Percentiles rank a stretch among this genome's conserved stretches.
Evolutionary conservation across 2,329 filamentous ascomycete species (phyloP).

Genomic region (Zalaria sp.): DNA sequence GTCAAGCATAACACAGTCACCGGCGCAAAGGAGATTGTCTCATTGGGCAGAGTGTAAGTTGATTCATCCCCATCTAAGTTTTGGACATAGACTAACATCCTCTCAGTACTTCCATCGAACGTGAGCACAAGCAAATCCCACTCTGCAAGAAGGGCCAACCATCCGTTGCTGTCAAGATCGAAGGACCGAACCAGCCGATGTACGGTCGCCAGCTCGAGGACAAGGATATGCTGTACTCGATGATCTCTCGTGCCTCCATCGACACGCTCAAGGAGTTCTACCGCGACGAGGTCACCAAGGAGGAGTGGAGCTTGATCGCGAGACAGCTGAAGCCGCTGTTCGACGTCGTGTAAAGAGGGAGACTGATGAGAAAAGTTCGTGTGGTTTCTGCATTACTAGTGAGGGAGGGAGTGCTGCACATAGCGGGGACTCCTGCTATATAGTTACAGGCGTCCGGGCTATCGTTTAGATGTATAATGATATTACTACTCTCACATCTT

Average conservation of each 20-base stretch:
- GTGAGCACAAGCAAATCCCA: conserved; percentile 88
- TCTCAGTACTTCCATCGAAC: conserved; percentile 78
- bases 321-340: conserved; percentile 83
- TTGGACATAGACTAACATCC: conserved; percentile 7
- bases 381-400: no score
- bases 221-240: conserved; percentile 72
- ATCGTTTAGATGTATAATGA: no score
- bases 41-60: conserved; percentile 79
- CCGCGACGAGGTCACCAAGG: conserved; percentile 69
- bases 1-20: conserved; percentile 72
- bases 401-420: no score
- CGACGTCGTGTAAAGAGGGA: conserved; percentile 53
- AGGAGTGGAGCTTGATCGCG: conserved; percentile 89
- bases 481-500: no score
- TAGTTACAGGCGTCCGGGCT: no score
- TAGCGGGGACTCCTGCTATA: no score
- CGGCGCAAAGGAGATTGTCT: conserved; percentile 69
- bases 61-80: background rate
- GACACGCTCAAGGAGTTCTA: conserved; percentile 96
- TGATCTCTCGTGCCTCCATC: conserved; percentile 77
- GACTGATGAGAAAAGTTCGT: no score
- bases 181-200: conserved; percentile 79
- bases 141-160: conserved; percentile 93
- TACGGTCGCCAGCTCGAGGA: conserved; percentile 96
- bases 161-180: conserved; percentile 96